Base-by-base conservation (phyloP, 1,139 yeast genomes). In the Kluyveromyces sp. region DNA sequence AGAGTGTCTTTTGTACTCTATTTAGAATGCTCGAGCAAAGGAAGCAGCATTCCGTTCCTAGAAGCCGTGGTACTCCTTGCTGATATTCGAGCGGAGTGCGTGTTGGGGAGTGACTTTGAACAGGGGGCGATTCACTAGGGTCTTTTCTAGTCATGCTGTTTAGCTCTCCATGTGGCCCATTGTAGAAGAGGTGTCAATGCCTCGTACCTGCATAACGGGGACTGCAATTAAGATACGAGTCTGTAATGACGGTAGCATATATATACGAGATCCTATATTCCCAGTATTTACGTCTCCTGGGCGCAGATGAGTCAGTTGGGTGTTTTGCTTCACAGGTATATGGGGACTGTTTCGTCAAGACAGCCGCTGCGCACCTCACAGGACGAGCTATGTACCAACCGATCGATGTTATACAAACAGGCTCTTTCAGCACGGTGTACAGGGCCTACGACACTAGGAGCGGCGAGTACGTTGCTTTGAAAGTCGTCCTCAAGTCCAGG, bases 381-480 rank as follows among this genome's bases (percentile, higher is more conserved):
- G 26, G 26, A 22, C 35, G 35, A 15, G 31, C 15, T 28, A 56
- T 49, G 57, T 52, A 52, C 37, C 47, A 46, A 32, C 46, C 45
- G 29, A 47, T 53, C 17, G 43, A 46, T 12, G 46, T 49, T 28
- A 48, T 55, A 12, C 58, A 53, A 38, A 50, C 53, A 3, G 58
- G 58, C 12, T 50, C 58, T 8, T 55, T 54, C 41, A 54, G 58
- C 39, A 50, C 53, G 2, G 59, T 55, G 13, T 53, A 55, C 37
- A 50, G 53, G 36, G 59, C 53, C 2, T 47, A 49, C 34, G 46
- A 49, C 35, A 40, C 49, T 2, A 38, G 42, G 15, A 39, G 44
- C 3, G 49, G 50, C 28, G 47, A 48, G 25, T 46, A 49, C 18
- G 64, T 60, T 16, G 64, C 64, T 15, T 44, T 60, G 38, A 60